Conservation (phyloP, 2,329 filamentous ascomycete species). For the Pseudocercospora cruenta region DNA sequence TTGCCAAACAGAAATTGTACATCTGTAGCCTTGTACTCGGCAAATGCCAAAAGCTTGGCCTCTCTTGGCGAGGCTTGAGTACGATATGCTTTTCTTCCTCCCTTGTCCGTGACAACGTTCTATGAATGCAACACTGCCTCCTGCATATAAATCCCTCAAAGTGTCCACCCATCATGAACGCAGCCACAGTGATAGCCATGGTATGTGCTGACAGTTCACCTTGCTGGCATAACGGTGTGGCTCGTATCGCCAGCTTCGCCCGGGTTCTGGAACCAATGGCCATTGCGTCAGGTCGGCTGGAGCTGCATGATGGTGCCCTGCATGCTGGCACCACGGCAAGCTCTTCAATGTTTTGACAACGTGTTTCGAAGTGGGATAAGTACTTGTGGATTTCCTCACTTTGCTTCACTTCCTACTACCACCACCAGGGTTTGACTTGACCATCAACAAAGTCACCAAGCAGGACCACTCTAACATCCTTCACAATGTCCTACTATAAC, state of each 20-base stretch:
- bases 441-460: background rate
- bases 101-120: background rate
- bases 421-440: no score
- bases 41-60: background rate
- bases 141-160: background rate
- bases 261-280: conserved; percentile 8
- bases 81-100: background rate
- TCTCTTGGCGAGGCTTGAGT: background rate
- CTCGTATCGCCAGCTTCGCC: conserved; percentile 2
- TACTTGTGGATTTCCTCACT: background rate
- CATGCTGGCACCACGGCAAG: background rate
- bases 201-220: background rate
- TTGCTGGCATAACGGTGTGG: background rate
- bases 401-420: background rate
- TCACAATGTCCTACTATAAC: conserved; percentile 17
- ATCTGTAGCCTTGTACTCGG: background rate
- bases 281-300: background rate
- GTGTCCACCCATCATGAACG: background rate
- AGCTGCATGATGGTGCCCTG: background rate
- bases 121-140: background rate
- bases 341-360: background rate
- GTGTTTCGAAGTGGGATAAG: background rate
- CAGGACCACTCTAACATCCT: background rate
- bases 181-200: background rate
- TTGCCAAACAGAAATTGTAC: background rate